Base-by-base conservation (phyloP, 306 rosid genomes). In the Prunus campanulata region DNA sequence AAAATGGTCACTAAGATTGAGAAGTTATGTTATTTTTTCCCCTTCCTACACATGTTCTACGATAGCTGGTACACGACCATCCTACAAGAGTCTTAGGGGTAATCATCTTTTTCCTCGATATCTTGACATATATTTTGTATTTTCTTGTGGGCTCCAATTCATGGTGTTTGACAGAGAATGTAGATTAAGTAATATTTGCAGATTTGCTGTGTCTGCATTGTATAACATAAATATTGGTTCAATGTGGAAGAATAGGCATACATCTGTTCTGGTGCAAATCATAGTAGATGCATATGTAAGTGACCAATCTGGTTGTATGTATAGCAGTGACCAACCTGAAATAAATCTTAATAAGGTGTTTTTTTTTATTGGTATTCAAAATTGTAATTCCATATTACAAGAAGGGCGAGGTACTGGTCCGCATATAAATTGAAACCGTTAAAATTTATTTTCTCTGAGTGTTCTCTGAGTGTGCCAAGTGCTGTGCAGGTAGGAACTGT, bases 401-500 rank as follows among this genome's bases (percentile, higher is more conserved):
- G 32, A 47, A 68, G 30, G 20, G 32, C 4, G 2, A 11, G 8
- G 57, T 29, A 24, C 15, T 8, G 44, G 42, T 25, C 27, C 3
- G 9, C 7, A 0, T 24, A 5, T 50, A 63, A 52, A 18, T 42
- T 44, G 7, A 30, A 73, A 39, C 50, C 4, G 54, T 79, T 65
- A 55, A 30, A 51, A 27, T 19, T 9, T 14, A 68, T 66, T 14
- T 78, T 25, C 60, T 79, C 83, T 85, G 2, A 27, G 29, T 27
- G 29, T 27, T 25, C 27, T 1, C 27, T 25, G 73, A 84, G 76
- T 76, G 47, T 50, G 74, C 68, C n/a, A 54, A 66, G 75, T 71
- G 49, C 74, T 73, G 70, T 75, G 70, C 86, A 93, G 98, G 97
- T 91, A 72, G 98, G 98, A 82, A 93, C 98, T 56, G 94, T 93